Conservation (phyloP, 2,329 filamentous ascomycete genomes). For the Colletotrichum truncatum region DNA sequence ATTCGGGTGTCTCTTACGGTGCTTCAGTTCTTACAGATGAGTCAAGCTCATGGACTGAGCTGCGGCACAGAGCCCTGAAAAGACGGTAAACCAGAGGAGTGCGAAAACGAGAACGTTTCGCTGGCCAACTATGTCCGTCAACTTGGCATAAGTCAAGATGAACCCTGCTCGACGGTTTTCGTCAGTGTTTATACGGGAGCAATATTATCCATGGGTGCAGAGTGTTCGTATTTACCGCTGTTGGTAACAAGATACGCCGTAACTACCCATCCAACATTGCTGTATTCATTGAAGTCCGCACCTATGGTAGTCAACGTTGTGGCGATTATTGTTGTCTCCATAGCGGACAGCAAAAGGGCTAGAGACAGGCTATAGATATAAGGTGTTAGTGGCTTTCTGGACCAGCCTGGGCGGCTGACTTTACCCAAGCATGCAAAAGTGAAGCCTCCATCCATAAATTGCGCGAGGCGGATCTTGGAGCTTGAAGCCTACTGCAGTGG, state of each 20-base stretch:
- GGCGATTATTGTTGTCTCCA: conserved; percentile 3
- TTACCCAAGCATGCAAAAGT: neutral
- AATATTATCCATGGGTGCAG: too few species aligned
- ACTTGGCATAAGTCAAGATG: neutral
- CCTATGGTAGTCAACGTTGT: neutral
- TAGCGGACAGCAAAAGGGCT: neutral
- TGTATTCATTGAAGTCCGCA: neutral
- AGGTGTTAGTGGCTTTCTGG: neutral
- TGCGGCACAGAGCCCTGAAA: neutral
- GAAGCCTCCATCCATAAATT: conserved; percentile 1
- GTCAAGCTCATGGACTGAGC: neutral
- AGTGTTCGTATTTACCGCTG: neutral
- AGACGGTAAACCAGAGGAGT: neutral
- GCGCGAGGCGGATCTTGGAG: neutral
- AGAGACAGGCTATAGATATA: neutral
- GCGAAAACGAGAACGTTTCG: neutral
- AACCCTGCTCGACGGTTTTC: neutral
- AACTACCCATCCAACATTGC: neutral
- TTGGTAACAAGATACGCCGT: neutral
- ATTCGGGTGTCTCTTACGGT: too few species aligned
- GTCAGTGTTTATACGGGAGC: neutral
- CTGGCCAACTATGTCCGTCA: neutral
- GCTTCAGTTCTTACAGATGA: neutral
- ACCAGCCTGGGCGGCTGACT: neutral
- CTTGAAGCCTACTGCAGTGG: neutral